A percentile compares a stretch with the other conserved stretches of the same genome.
phyloP scores from a whole-genome alignment of 305 asterid genomes.

The Euphrasia arctica region DNA sequence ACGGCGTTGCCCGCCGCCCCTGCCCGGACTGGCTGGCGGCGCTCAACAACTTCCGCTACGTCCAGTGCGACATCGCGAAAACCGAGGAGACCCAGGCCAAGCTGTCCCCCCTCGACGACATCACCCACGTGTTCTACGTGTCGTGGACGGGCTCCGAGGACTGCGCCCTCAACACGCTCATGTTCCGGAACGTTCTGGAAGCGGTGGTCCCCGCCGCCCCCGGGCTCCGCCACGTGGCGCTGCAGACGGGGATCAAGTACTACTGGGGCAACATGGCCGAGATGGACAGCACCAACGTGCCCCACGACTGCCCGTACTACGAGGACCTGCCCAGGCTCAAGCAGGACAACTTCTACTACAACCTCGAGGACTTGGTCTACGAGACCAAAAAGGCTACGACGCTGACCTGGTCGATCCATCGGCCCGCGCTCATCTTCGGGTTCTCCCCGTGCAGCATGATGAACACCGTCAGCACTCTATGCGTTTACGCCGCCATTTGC shows the following conservation, averaged over 20 bases:
- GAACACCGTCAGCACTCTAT: conserved; percentile 56
- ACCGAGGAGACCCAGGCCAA: conserved; percentile 37
- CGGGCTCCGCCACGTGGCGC: conserved; percentile 45
- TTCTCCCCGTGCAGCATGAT: conserved; percentile 62
- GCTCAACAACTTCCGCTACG: conserved; percentile 34
- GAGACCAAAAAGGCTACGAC: conserved; percentile 25
- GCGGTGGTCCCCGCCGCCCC: conserved; percentile 45
- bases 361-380: conserved; percentile 49
- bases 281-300: conserved; percentile 28
- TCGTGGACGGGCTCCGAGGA: conserved; percentile 61
- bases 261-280: conserved; percentile 52
- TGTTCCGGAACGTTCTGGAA: conserved; percentile 55
- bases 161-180: conserved; percentile 40
- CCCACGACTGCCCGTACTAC: conserved; percentile 53
- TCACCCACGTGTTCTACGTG: conserved; percentile 61
- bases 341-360: conserved; percentile 50
- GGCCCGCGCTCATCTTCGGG: conserved; percentile 57
- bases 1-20: conserved; percentile 61
- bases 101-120: conserved; percentile 45
- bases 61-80: conserved; percentile 59
- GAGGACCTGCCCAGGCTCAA: conserved; percentile 50
- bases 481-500: conserved; percentile 64
- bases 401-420: conserved; percentile 55
- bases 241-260: conserved; percentile 63
- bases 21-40: conserved; percentile 39